Base-by-base conservation (phyloP, 805 yeast genomes). In the Kuraishia hungarica region DNA sequence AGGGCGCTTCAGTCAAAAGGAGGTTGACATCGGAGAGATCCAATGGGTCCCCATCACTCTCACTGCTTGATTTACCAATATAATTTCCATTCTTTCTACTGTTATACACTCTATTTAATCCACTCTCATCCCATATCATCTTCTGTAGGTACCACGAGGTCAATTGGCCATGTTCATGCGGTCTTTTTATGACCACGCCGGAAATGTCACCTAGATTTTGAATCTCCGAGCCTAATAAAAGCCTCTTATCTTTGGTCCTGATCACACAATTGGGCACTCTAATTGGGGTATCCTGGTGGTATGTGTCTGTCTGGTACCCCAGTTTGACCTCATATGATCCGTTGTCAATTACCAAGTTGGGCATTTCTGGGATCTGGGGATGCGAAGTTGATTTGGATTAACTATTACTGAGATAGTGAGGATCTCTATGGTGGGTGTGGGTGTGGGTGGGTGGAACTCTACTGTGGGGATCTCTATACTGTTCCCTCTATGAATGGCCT, bases 81-180 rank as follows among this genome's bases (percentile, higher is more conserved):
- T 74, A 69, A 47, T 73, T 72, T 17, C 57, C 57, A 60, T 75
- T 70, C 39, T 60, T 51, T 39, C 61, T 76, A 51, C 74, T 78
- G 65, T 90, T 76, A 15, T 35, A 35, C n/a, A 35, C 43, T 15
- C 43, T 4, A 15, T 35, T 35, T 13, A 35, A 15, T 17, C 43
- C 43, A 5, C 86, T 78, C 60, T 86, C 82, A 67, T 94, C 98
- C 99, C 98, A 94, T 1, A 94, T 79, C 22, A 86, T 85, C 62
- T 86, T 87, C 65, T 94, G 91, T 1, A 88, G 72, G 59, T 89
- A 96, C 99, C 98, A 94, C 46, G 93, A 89, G 0, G 85, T 83
- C 53, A 94, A 72, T 61, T 92, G 96, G 2, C 97, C 97, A 61
- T 86, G 84, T 59, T 91, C 97, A 56, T 83, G 82, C 0, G 99